Conservation (phyloP, 2,329 filamentous ascomycete genomes). For the Gliomastix tumulicola region DNA sequence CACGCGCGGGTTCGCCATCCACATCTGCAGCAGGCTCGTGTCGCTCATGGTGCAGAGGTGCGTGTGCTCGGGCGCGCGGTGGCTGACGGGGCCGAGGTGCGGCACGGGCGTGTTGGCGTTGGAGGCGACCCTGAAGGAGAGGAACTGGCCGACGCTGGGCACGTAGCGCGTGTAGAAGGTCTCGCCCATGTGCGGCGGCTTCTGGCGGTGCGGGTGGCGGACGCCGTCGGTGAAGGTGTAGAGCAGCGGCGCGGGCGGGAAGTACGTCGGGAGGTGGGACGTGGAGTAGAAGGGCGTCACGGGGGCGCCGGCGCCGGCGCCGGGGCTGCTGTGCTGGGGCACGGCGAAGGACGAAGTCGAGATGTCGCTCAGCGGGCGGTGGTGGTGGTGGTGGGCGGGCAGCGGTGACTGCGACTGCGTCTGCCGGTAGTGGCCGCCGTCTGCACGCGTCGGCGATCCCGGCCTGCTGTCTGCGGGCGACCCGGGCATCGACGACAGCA, state of each 20-base stretch:
- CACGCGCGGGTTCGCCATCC: conserved; percentile 85
- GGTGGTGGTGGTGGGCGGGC: conserved; percentile 4
- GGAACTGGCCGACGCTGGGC: conserved; percentile 72
- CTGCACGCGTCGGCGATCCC: conserved; percentile 37
- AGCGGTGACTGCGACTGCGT: conserved; percentile 15
- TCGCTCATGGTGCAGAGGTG: conserved; percentile 43
- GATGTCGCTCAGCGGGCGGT: conserved; percentile 23
- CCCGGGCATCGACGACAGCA: conserved; percentile 29
- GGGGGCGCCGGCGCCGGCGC: conserved; percentile 26
- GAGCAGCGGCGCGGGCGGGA: conserved; percentile 74
- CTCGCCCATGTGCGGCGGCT: conserved; percentile 84
- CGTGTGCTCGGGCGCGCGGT: conserved; percentile 26
- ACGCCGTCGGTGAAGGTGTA: conserved; percentile 73
- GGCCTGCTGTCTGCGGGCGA: conserved; percentile 49
- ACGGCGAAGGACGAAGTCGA: conserved; percentile 20
- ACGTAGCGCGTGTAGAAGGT: conserved; percentile 86
- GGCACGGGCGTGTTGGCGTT: conserved; percentile 56
- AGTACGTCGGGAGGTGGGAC: conserved; percentile 86
- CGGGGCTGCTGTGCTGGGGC: conserved; percentile 20
- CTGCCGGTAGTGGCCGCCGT: conserved; percentile 17
- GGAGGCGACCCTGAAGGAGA: conserved; percentile 83
- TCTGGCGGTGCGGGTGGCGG: conserved; percentile 80
- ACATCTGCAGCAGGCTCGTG: conserved; percentile 62
- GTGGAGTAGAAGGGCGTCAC: conserved; percentile 71
- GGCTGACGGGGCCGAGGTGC: conserved; percentile 52